Percentiles rank a stretch among this genome's conserved stretches.
phyloP scores from a whole-genome alignment of 73 alveolate genomes.

The Effrenium voratum region DNA sequence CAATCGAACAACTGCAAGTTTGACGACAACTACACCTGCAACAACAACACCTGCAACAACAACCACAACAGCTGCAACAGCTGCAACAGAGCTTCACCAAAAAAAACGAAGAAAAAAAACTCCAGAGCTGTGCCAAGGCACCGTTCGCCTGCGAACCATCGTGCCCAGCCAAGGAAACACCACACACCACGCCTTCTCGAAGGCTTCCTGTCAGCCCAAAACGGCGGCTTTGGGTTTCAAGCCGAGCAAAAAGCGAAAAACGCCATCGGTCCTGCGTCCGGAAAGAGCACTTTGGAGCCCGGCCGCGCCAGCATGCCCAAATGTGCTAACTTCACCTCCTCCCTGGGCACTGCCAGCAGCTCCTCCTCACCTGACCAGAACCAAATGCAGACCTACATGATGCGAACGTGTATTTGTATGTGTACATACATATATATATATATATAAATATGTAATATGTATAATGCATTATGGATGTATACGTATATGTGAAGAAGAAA shows the following conservation, averaged over 20 bases:
- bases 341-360: neutral
- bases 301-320: slow-evolving; percentile 52
- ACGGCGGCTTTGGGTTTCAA: too few relatives aligned
- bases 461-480: too few relatives aligned
- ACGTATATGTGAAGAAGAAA: too few relatives aligned
- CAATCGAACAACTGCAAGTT: neutral
- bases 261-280: slow-evolving; percentile 7
- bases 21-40: neutral
- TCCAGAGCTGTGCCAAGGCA: neutral
- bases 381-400: neutral
- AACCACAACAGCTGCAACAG: neutral
- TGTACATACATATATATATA: neutral
- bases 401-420: neutral
- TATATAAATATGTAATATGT: too few relatives aligned
- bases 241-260: neutral
- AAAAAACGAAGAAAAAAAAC: too few relatives aligned
- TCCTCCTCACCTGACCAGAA: neutral
- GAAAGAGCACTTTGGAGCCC: slow-evolving; percentile 42
- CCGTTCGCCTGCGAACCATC: neutral
- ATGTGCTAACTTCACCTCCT: neutral
- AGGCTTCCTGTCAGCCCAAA: neutral
- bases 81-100: neutral
- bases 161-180: neutral
- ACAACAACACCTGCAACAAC: neutral
- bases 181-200: neutral